Evolutionary conservation across 176 grass and related monocot species (phyloP).

Genomic region (Carex cristatella): DNA sequence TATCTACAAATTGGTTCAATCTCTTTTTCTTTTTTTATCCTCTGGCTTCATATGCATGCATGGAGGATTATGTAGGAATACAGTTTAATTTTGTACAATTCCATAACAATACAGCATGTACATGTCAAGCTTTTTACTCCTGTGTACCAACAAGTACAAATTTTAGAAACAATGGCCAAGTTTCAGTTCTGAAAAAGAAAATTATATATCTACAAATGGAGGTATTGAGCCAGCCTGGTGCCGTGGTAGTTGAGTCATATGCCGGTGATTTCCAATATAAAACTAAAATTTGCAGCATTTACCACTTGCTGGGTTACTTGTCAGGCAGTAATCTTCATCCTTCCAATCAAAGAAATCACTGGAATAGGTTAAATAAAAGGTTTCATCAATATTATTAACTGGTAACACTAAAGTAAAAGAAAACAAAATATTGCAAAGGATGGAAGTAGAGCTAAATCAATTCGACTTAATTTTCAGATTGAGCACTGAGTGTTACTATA

Average conservation of each 20-base stretch:
- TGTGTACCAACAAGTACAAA: not conserved
- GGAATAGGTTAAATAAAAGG: slow-evolving; percentile 3
- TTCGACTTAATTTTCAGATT: not conserved
- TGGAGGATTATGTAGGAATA: not conserved
- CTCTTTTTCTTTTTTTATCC: not conserved
- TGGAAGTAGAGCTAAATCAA: not conserved
- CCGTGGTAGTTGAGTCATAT: not conserved
- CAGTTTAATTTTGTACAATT: not conserved
- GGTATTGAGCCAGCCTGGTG: not conserved
- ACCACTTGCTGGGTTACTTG: slow-evolving; percentile 29
- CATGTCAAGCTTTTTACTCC: not conserved
- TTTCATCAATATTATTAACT: slow-evolving; percentile 15
- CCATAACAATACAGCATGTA: not conserved
- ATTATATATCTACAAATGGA: not conserved
- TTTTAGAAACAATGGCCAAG: not conserved
- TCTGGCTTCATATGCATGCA: not conserved
- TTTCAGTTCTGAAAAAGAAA: slow-evolving; percentile 1
- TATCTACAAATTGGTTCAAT: not conserved
- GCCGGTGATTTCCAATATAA: not conserved
- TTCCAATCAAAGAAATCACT: slow-evolving; percentile 41
- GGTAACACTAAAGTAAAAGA: not conserved
- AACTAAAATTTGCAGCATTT: slow-evolving; percentile 8
- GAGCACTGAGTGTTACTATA: not conserved
- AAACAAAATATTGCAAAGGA: not conserved
- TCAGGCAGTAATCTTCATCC: slow-evolving; percentile 22